Evolutionary conservation across 805 yeast genomes (phyloP).

Genomic region (Ogataea populi-albae): DNA sequence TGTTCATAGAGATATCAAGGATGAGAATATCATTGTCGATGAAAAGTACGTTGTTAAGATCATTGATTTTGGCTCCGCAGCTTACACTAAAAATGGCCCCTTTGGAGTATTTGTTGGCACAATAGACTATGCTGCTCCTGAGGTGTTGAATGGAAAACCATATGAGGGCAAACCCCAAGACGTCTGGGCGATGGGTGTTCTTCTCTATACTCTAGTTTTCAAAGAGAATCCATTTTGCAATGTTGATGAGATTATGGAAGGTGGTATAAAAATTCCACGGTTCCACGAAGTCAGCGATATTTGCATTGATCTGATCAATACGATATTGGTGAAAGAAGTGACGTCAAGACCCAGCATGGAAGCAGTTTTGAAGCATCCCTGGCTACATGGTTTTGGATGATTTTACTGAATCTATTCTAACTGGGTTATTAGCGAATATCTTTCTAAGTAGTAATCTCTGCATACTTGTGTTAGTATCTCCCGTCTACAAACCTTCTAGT

Average conservation of each 20-base stretch:
- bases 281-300: slow-evolving; percentile 52
- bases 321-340: slow-evolving; percentile 67
- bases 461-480: too few species aligned
- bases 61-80: slow-evolving; percentile 95
- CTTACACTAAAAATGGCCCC: slow-evolving; percentile 86
- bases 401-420: too few species aligned
- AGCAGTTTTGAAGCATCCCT: slow-evolving; percentile 64
- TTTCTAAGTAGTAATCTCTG: too few species aligned
- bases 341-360: slow-evolving; percentile 69
- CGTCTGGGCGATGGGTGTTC: slow-evolving; percentile 93
- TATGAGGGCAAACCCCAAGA: slow-evolving; percentile 95
- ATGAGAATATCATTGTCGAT: slow-evolving; percentile 89
- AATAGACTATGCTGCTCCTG: slow-evolving; percentile 96
- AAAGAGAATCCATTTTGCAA: slow-evolving; percentile 95
- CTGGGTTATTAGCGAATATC: too few species aligned
- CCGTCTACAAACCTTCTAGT: too few species aligned
- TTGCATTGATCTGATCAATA: slow-evolving; percentile 58
- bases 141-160: slow-evolving; percentile 82
- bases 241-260: slow-evolving; percentile 93
- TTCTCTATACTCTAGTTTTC: slow-evolving; percentile 83
- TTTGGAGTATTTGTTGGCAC: slow-evolving; percentile 98
- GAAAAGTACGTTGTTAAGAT: slow-evolving; percentile 75
- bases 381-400: slow-evolving; percentile 45
- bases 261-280: slow-evolving; percentile 69
- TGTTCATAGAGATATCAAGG: slow-evolving; percentile 92